Evolutionary conservation across 148 eudicot genomes (phyloP).

Genomic region (Cornus controversa): DNA sequence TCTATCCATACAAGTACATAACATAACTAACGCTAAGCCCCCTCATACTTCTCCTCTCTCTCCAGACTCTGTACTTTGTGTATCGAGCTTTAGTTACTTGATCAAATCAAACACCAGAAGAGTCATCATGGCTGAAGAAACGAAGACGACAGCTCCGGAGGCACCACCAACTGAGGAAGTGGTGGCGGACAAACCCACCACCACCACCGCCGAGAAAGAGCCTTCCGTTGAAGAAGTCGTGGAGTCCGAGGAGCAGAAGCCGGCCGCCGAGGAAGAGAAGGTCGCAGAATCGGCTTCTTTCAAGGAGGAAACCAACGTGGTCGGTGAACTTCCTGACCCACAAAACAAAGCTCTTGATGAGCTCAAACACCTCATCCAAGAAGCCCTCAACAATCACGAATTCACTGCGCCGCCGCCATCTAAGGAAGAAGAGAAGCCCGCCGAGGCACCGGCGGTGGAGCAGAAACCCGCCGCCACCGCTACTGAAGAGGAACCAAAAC

Average conservation of each 20-base stretch:
- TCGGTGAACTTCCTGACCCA: conserved; percentile 19
- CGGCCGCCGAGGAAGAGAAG: neutral
- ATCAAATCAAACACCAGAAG: neutral
- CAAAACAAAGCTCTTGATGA: conserved; percentile 38
- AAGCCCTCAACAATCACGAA: conserved; percentile 30
- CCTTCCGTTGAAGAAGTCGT: neutral
- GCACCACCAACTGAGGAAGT: neutral
- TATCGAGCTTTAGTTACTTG: no score
- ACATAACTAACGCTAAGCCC: neutral
- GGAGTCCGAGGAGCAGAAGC: neutral
- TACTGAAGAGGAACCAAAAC: neutral
- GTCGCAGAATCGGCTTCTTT: neutral
- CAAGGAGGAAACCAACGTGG: conserved; percentile 14
- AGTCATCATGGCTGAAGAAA: neutral
- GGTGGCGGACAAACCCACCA: neutral
- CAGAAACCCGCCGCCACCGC: neutral
- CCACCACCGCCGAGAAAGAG: neutral
- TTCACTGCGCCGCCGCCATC: neutral
- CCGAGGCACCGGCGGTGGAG: neutral
- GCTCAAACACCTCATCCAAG: conserved; percentile 32
- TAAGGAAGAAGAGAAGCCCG: neutral
- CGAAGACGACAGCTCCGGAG: neutral
- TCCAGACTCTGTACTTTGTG: neutral
- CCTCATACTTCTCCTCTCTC: neutral
- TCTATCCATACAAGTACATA: no score